Base-by-base conservation (phyloP, 2,329 filamentous ascomycete genomes). In the Cladophialophora immunda region DNA sequence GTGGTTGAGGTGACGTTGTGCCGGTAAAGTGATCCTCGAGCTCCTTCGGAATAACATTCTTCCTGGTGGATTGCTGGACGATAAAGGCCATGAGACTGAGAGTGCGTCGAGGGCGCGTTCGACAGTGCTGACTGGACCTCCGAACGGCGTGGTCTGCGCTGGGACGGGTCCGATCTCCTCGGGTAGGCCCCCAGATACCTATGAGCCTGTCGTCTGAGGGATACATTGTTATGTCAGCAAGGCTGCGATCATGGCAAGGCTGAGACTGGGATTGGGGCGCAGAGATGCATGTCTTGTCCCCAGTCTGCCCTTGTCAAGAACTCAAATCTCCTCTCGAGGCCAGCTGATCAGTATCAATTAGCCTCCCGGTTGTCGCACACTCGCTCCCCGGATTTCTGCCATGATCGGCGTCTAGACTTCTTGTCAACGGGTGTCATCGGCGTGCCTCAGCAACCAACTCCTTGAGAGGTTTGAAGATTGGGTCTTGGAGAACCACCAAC, bases 361-460 rank as follows among this genome's bases (percentile, higher is more conserved):
- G 36, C 85, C 82, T 50, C 19, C 19, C 3, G n/a, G 75, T 86
- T 50, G 82, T 89, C 50, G 88, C 86, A 0, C 85, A 72, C 73
- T 87, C 58, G 85, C 87, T 2, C 79, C 84, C 11, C 88, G 87
- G 74, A 87, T 85, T 0, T 88, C 87, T 70, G 85, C 86, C 0
- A 86, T 86, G 5, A 88, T 88, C 64, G 86, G 86, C 5, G 82
- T 88, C 78, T 89, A 4, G 87, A 89, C 69, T 77, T 88, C 11
- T 74, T 89, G 47, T 86, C 88, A 89, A 88, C 71, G 83, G 83
- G 1, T 11, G n/a, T 81, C 81, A 0, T 85, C 85, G 0, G 86
- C 85, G 1, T 88, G 85, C 73, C 87, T 82, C 74, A 79, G 82
- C 36, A 80, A 83, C 58, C 76, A 83, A 29, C 74, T 77, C 82